A percentile compares a stretch with the other conserved stretches of the same genome.
Conservation (phyloP, 2,329 filamentous ascomycete species). For the Fusarium anguioides region DNA sequence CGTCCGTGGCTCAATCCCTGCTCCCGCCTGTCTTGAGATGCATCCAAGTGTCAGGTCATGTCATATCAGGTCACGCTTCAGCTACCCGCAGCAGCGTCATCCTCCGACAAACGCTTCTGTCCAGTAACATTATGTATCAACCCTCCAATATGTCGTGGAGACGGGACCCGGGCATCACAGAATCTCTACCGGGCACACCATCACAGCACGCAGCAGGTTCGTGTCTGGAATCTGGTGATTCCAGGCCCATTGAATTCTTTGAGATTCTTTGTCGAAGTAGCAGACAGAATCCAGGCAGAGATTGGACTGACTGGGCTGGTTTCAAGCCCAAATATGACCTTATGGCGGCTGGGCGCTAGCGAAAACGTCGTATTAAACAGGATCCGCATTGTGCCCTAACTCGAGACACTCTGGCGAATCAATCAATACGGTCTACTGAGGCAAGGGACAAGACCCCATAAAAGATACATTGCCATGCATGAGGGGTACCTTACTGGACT, state of each 20-base stretch:
- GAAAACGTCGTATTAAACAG: constrained; percentile 40
- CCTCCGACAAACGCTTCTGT: constrained; percentile 26
- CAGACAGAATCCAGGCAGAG: constrained; percentile 11
- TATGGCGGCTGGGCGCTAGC: constrained; percentile 32
- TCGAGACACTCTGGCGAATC: constrained; percentile 25
- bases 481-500: constrained; percentile 25
- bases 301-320: background rate
- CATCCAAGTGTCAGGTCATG: constrained; percentile 44
- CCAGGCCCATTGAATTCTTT: constrained; percentile 2
- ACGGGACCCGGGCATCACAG: constrained; percentile 22
- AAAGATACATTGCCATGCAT: constrained; percentile 26
- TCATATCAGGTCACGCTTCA: constrained; percentile 47
- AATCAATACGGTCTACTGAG: constrained; percentile 31
- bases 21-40: constrained; percentile 11
- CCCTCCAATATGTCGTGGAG: constrained; percentile 38
- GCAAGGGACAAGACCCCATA: constrained; percentile 21
- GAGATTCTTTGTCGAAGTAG: background rate
- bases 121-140: constrained; percentile 38
- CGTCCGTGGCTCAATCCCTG: background rate
- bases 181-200: constrained; percentile 24
- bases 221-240: constrained; percentile 22
- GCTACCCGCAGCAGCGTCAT: constrained; percentile 35
- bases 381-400: constrained; percentile 34
- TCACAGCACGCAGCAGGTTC: constrained; percentile 9
- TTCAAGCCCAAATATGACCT: constrained; percentile 34